phyloP scores from a whole-genome alignment of 768 basidiomycete species.

The Suillus luteus region DNA sequence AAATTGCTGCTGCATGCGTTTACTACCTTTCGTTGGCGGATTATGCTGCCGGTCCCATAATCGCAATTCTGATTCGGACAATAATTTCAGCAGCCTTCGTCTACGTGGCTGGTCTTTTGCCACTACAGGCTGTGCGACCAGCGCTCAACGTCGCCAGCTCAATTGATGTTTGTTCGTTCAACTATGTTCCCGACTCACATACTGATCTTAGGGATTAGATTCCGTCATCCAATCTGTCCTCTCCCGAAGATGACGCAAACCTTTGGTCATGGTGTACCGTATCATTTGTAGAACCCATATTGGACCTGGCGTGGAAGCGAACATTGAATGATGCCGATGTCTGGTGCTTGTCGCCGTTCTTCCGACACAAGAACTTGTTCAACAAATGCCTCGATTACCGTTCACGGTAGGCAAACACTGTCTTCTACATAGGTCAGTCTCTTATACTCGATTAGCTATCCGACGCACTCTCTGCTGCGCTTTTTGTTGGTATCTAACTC shows the following conservation, averaged over 20 bases:
- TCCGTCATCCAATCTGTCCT: constrained; percentile 50
- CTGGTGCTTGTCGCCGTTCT: constrained; percentile 68
- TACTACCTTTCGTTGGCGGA: constrained; percentile 35
- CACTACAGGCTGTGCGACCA: constrained; percentile 47
- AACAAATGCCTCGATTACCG: constrained; percentile 60
- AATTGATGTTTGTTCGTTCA: constrained; percentile 43
- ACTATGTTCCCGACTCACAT: constrained; percentile 11
- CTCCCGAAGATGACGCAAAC: constrained; percentile 65
- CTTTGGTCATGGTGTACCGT: constrained; percentile 70
- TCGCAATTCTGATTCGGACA: constrained; percentile 34
- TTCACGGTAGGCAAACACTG: constrained; percentile 33
- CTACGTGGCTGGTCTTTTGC: constrained; percentile 58
- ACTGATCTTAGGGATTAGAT: constrained; percentile 35
- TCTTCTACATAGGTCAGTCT: constrained; percentile 10
- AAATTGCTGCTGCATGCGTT: constrained; percentile 39
- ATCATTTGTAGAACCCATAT: constrained; percentile 64
- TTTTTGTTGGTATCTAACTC: constrained; percentile 70
- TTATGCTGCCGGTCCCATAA: constrained; percentile 18
- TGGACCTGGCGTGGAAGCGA: constrained; percentile 49
- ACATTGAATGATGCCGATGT: constrained; percentile 52
- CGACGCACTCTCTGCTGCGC: constrained; percentile 56
- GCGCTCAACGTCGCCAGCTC: constrained; percentile 50
- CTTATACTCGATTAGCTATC: constrained; percentile 39
- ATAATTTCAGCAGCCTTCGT: constrained; percentile 41
- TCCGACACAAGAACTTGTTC: constrained; percentile 68